Percentiles rank a stretch among this genome's conserved stretches.
Conservation (phyloP, 495 filamentous ascomycete genomes). For the Parmelia sp. region DNA sequence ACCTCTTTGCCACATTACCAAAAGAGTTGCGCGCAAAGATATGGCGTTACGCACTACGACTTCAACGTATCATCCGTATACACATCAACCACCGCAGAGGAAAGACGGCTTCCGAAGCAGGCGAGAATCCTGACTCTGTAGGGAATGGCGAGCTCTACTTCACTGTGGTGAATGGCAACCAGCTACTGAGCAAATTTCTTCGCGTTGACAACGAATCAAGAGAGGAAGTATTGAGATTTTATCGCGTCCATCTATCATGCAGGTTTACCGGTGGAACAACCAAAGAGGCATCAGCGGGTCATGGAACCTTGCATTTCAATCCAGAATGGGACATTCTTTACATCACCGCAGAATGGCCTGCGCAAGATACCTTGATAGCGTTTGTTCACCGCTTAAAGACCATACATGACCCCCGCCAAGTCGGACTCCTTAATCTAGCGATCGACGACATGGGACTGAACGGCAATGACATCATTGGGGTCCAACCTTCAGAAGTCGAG, state of each 20-base stretch:
- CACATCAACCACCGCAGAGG: slow-evolving; percentile 7
- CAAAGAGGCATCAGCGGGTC: background rate
- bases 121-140: slow-evolving; percentile 4
- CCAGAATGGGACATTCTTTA: slow-evolving; percentile 8
- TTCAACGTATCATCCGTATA: slow-evolving; percentile 3
- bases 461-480: background rate
- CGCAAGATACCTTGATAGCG: slow-evolving; percentile 3
- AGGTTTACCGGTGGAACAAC: background rate
- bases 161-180: slow-evolving; percentile 4
- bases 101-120: slow-evolving; percentile 7
- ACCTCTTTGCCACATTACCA: slow-evolving; percentile 5
- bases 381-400: slow-evolving; percentile 8
- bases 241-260: background rate
- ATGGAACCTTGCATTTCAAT: slow-evolving; percentile 12
- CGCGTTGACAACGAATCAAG: slow-evolving; percentile 1
- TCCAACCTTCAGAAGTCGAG: background rate
- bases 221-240: background rate
- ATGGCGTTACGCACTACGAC: slow-evolving; percentile 12
- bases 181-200: slow-evolving; percentile 9
- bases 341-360: slow-evolving; percentile 13
- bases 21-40: slow-evolving; percentile 9
- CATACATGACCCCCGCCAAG: slow-evolving; percentile 4
- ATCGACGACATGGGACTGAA: background rate
- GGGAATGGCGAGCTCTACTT: slow-evolving; percentile 9
- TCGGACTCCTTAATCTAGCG: background rate